Conservation (phyloP, 2,329 filamentous ascomycete genomes). For the Botrytis pseudocinerea region DNA sequence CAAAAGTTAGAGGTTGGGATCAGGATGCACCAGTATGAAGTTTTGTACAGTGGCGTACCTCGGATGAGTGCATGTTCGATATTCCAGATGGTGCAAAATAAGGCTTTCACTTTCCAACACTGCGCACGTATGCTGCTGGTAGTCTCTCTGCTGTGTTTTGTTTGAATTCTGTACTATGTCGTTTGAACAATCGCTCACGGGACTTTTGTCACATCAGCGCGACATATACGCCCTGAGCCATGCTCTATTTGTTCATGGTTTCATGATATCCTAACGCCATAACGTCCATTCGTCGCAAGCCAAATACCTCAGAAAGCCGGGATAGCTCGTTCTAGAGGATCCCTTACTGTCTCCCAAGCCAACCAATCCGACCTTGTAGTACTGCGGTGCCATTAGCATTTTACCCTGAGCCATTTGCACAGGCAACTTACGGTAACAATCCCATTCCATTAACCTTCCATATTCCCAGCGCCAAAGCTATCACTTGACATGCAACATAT, state of each 20-base stretch:
- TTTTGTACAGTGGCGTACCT: neutral
- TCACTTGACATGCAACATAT: constrained; percentile 83
- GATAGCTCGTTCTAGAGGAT: constrained; percentile 40
- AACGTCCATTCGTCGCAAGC: neutral
- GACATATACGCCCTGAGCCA: neutral
- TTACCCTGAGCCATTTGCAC: constrained; percentile 1
- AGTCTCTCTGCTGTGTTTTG: neutral
- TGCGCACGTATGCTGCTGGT: neutral
- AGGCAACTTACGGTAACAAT: constrained; percentile 72
- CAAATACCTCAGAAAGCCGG: constrained; percentile 38
- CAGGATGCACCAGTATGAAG: neutral
- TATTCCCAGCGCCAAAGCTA: constrained; percentile 80
- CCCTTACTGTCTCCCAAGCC: constrained; percentile 71
- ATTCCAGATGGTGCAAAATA: neutral
- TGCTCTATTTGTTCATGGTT: neutral
- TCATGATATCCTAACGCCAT: constrained; percentile 16
- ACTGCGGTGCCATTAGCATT: constrained; percentile 49
- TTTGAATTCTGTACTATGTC: neutral
- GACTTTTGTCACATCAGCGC: neutral
- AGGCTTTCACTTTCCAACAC: neutral
- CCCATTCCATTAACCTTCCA: constrained; percentile 99
- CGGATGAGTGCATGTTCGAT: neutral
- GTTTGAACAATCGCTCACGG: neutral
- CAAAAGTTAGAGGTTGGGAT: neutral
- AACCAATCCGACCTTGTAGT: constrained; percentile 97